Conservation (phyloP, 805 yeast genomes). For the Lachancea mirantina region DNA sequence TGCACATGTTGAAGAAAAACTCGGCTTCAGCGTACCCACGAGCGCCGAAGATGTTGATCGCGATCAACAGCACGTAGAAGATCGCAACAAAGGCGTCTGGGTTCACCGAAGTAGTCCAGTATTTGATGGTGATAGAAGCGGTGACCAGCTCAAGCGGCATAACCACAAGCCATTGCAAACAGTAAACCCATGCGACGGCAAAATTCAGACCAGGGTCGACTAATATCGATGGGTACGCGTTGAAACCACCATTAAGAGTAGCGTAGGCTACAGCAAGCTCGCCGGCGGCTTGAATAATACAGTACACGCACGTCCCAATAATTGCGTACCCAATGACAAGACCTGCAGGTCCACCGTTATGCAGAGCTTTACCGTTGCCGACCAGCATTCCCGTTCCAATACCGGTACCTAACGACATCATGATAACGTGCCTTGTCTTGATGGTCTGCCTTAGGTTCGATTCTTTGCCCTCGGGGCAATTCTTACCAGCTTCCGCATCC, state of each 20-base stretch:
- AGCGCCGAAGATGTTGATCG: conserved; percentile 47
- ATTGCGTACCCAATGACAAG: conserved; percentile 49
- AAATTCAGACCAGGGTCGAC: conserved; percentile 53
- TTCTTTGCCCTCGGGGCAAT: background rate
- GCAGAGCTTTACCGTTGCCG: conserved; percentile 46
- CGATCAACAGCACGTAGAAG: conserved; percentile 40
- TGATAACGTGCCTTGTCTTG: conserved; percentile 47
- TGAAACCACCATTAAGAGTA: conserved; percentile 55
- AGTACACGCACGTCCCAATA: conserved; percentile 51
- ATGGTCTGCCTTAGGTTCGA: conserved; percentile 31
- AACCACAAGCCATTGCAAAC: conserved; percentile 56
- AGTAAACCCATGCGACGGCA: conserved; percentile 56
- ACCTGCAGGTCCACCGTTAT: conserved; percentile 42
- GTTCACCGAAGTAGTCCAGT: conserved; percentile 48
- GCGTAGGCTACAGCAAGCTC: conserved; percentile 59
- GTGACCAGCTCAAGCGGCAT: conserved; percentile 60
- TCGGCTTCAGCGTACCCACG: conserved; percentile 57
- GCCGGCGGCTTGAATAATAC: conserved; percentile 57
- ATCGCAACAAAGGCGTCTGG: conserved; percentile 53
- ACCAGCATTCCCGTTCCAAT: conserved; percentile 71
- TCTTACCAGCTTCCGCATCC: conserved; percentile 2
- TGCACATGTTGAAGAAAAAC: conserved; percentile 57
- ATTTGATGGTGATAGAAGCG: conserved; percentile 53
- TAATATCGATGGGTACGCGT: conserved; percentile 47
- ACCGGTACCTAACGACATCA: conserved; percentile 80